These are phyloP conservation scores for Thielaviopsis ethacetica DNA, from an alignment of 2,329 filamentous ascomycete genomes.

Conservation along the genomic window DNA sequence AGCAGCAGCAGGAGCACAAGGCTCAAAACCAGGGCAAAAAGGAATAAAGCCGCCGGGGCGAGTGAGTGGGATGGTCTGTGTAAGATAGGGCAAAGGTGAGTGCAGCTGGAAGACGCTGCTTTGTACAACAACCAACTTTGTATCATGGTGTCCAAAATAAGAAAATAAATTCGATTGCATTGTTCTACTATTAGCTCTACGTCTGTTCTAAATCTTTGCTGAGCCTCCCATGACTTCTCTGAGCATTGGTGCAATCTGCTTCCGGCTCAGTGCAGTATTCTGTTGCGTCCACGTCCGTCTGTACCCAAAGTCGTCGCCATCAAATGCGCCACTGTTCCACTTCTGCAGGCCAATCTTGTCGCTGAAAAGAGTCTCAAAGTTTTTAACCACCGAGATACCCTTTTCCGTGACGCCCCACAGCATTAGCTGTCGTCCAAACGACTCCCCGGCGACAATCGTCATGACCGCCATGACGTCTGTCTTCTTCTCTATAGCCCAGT, in stretches of 20 bases:
- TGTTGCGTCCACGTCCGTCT: constrained; percentile 52
- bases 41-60: background rate
- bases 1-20: constrained; percentile 7
- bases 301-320: constrained; percentile 25
- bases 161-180: too few relatives aligned
- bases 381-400: constrained; percentile 32
- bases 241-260: constrained; percentile 53
- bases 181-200: too few relatives aligned
- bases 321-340: constrained; percentile 34
- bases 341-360: constrained; percentile 37
- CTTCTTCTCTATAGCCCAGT: constrained; percentile 37
- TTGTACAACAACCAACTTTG: background rate
- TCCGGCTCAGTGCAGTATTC: constrained; percentile 43
- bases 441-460: constrained; percentile 43
- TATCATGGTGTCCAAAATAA: background rate
- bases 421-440: constrained; percentile 50
- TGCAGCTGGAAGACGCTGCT: background rate
- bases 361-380: constrained; percentile 32
- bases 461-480: constrained; percentile 52
- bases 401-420: constrained; percentile 42
- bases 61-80: background rate
- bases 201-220: background rate
- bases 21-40: constrained; percentile 13
- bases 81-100: background rate
- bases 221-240: constrained; percentile 24